phyloP scores from a whole-genome alignment of 2,329 filamentous ascomycete genomes.

The Neofusicoccum umdonicola region DNA sequence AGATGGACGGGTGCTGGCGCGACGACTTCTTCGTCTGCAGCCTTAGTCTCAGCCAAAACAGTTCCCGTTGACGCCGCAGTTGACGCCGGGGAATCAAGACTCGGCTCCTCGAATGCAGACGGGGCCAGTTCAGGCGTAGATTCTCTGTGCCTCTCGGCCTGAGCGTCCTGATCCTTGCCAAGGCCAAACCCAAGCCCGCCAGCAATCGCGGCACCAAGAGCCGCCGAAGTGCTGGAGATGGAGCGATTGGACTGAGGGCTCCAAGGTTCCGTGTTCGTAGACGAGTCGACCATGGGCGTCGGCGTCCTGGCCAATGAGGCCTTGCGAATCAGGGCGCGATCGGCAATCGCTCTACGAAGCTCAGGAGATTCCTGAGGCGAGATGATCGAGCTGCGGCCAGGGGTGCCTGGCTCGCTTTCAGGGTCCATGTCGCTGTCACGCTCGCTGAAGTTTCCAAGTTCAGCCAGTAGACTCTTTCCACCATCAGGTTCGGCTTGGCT shows the following conservation, averaged over 20 bases:
- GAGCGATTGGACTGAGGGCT: conserved; percentile 35
- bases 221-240: conserved; percentile 24
- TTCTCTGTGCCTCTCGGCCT: not conserved
- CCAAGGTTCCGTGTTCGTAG: conserved; percentile 63
- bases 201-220: conserved; percentile 21
- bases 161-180: conserved; percentile 11
- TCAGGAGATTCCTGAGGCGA: conserved; percentile 15
- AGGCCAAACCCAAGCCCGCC: conserved; percentile 27
- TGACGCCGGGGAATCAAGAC: conserved; percentile 1
- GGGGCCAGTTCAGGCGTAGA: conserved; percentile 13
- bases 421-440: conserved; percentile 64
- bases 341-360: conserved; percentile 7
- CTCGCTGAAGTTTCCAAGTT: conserved; percentile 76
- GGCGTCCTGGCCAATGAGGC: conserved; percentile 25
- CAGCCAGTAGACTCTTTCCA: conserved; percentile 83
- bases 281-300: conserved; percentile 57
- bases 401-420: conserved; percentile 29
- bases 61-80: conserved; percentile 18
- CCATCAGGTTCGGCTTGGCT: conserved; percentile 47
- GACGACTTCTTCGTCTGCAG: not conserved
- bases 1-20: not conserved
- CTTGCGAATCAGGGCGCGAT: conserved; percentile 14
- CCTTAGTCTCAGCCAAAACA: conserved; percentile 17
- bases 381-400: conserved; percentile 7
- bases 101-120: conserved; percentile 13